Evolutionary conservation across 2,329 filamentous ascomycete species (phyloP).

Genomic region (Aureobasidium leucospermi): DNA sequence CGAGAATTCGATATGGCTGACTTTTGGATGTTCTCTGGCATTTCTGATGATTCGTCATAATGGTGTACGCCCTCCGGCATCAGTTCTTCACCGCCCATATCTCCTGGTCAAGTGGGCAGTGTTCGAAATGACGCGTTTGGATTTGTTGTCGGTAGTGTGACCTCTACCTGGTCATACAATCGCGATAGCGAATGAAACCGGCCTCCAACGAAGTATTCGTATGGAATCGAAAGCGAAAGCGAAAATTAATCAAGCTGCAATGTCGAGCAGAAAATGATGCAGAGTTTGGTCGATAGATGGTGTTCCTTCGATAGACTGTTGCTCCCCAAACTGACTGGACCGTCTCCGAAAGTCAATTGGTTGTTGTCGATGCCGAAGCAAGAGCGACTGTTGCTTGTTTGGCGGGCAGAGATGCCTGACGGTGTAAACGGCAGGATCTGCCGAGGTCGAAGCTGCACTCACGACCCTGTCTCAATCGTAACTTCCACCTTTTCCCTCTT

Average conservation of each 20-base stretch:
- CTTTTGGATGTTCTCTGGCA: constrained; percentile 82
- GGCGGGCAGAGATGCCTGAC: not conserved
- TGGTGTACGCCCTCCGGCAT: constrained; percentile 52
- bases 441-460: not conserved
- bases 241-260: not conserved
- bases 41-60: constrained; percentile 62
- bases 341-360: not conserved
- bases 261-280: not conserved
- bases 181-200: too few relatives aligned
- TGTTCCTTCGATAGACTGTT: too few relatives aligned
- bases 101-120: not conserved
- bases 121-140: not conserved
- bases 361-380: not conserved
- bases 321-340: not conserved
- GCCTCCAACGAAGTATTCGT: not conserved
- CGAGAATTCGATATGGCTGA: constrained; percentile 33
- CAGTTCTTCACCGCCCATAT: not conserved
- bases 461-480: not conserved
- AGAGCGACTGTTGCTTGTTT: not conserved
- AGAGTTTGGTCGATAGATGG: too few relatives aligned
- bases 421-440: not conserved
- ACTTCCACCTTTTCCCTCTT: not conserved
- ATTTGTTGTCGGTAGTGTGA: too few relatives aligned
- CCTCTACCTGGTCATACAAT: too few relatives aligned
- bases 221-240: not conserved